Base-by-base conservation (phyloP, 768 basidiomycete genomes). In the Leccinum sublutescens region DNA sequence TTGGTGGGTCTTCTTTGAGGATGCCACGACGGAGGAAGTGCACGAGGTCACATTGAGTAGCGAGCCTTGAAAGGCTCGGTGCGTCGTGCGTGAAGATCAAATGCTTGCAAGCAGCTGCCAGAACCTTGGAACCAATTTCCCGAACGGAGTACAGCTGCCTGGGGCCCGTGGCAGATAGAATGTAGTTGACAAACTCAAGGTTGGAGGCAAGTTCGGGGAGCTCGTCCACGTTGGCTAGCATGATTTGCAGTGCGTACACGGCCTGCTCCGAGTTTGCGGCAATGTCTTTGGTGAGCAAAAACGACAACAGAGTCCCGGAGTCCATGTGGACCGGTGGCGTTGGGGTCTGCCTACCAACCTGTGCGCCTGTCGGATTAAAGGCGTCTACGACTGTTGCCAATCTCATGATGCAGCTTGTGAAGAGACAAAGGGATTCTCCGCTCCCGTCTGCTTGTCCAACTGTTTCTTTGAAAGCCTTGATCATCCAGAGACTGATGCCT, bases 141-240 rank as follows among this genome's bases (percentile, higher is more conserved):
- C 47, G 57, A 40, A 58, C 10, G 12, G 52, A 48, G 47, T 58
- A 54, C 25, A 48, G 25, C 47, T 58, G 57, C 3, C 57, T 52
- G 4, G 52, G 47, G 14, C 33, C 34, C 2, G 57, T 58, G n/a
- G 52, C 34, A 38, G 15, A 38, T 15, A 58, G 21, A 47, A 58
- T 58, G 21, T 58, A 58, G 12, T 47, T 48, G 57, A 58, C 34
- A 8, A 58, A 58, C n/a, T 58, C 52, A 5, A 40, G 57, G 17
- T 54, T 9, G 25, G 29, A 49, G 9, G 47, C n/a, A 52, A 58
- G 23, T 1, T 33, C 7, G 9, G 52, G 19, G n/a, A 36, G 33
- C 31, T 58, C 57, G n/a, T 53, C 29, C 25, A 23, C 33, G 38
- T 53, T 58, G n/a, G 25, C 47, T 10, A 54, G 52, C 25, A 54